Evolutionary conservation across 768 basidiomycete genomes (phyloP).

Genomic region (Inosperma sp.): DNA sequence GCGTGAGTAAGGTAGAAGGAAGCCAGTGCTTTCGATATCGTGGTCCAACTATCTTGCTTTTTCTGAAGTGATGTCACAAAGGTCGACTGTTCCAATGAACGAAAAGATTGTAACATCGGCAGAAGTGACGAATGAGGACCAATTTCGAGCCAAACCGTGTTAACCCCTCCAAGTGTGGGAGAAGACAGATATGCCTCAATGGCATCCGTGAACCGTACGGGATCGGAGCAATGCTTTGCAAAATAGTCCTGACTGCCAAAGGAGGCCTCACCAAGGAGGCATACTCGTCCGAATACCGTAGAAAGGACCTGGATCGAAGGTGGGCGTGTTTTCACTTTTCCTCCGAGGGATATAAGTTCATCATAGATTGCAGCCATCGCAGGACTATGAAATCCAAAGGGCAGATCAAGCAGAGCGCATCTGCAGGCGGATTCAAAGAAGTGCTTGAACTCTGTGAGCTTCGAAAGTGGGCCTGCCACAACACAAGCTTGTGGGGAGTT

Average conservation of each 20-base stretch:
- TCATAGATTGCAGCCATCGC: conserved; percentile 56
- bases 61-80: conserved; percentile 51
- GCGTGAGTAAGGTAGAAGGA: conserved; percentile 42
- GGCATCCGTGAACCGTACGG: conserved; percentile 52
- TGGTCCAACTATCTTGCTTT: conserved; percentile 39
- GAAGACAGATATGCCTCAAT: conserved; percentile 37
- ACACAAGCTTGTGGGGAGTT: conserved; percentile 58
- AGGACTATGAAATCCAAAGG: conserved; percentile 63
- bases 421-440: conserved; percentile 40
- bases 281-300: conserved; percentile 50
- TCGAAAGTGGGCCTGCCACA: conserved; percentile 49
- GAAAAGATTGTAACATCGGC: conserved; percentile 49
- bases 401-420: conserved; percentile 44
- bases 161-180: conserved; percentile 25
- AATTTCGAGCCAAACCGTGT: conserved; percentile 57
- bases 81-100: conserved; percentile 29
- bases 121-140: conserved; percentile 58
- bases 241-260: conserved; percentile 53
- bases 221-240: conserved; percentile 51
- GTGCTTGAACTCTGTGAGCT: conserved; percentile 39
- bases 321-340: conserved; percentile 34
- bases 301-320: conserved; percentile 62
- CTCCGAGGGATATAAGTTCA: conserved; percentile 42
- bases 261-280: conserved; percentile 46
- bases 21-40: conserved; percentile 43